A percentile compares a stretch with the other conserved stretches of the same genome.
Conservation (phyloP, 2,329 filamentous ascomycete species). For the Colletotrichum endophyticum region DNA sequence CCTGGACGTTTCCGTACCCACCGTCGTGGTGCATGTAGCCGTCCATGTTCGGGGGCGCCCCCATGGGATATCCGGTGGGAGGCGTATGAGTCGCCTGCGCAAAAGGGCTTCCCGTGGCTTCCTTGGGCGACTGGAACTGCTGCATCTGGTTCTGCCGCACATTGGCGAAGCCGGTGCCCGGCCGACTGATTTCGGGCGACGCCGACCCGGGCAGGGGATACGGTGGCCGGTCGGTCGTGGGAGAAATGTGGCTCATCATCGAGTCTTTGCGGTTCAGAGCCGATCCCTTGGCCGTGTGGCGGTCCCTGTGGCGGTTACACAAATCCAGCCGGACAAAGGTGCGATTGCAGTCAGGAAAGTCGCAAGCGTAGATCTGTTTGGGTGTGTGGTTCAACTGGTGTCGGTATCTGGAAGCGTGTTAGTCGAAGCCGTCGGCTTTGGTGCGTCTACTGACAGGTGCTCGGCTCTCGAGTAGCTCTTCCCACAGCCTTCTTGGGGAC, state of each 20-base stretch:
- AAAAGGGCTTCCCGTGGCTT: slow-evolving; percentile 48
- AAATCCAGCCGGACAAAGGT: slow-evolving; percentile 94
- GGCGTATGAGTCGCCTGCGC: slow-evolving; percentile 51
- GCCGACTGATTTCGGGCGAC: slow-evolving; percentile 53
- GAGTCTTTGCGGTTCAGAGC: slow-evolving; percentile 77
- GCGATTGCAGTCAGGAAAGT: slow-evolving; percentile 87
- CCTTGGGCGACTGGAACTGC: slow-evolving; percentile 52
- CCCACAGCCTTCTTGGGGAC: slow-evolving; percentile 84
- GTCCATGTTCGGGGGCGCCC: slow-evolving; percentile 41
- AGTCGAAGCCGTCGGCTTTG: slow-evolving; percentile 16
- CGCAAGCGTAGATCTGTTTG: slow-evolving; percentile 93
- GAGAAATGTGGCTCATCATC: slow-evolving; percentile 58
- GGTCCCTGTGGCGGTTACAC: slow-evolving; percentile 82
- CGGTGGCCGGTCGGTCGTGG: slow-evolving; percentile 44
- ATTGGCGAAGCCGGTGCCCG: slow-evolving; percentile 45
- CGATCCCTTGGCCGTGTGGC: slow-evolving; percentile 80
- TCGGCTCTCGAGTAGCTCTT: slow-evolving; percentile 97
- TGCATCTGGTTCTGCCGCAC: slow-evolving; percentile 43
- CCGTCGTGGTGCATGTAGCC: slow-evolving; percentile 47
- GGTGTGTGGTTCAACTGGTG: slow-evolving; percentile 96
- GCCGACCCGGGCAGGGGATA: slow-evolving; percentile 45
- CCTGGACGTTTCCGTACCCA: slow-evolving; percentile 35
- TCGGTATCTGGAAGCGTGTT: slow-evolving; percentile 63
- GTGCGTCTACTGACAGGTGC: slow-evolving; percentile 71
- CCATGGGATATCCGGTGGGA: slow-evolving; percentile 32